Evolutionary conservation across 2,329 filamentous ascomycete species (phyloP).

Genomic region (Pseudogymnoascus sp.): DNA sequence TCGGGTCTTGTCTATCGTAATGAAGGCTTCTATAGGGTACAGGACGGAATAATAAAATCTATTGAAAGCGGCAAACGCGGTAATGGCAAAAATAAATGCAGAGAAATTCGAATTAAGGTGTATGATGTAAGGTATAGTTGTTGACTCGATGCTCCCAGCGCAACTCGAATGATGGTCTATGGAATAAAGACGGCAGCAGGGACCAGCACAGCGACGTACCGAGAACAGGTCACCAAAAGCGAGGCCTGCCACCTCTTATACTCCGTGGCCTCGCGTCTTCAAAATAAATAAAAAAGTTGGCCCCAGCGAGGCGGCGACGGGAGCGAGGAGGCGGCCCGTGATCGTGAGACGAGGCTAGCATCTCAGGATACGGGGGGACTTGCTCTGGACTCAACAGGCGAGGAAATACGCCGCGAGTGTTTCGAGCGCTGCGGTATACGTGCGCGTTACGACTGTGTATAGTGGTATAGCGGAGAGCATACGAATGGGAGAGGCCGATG

Average conservation of each 20-base stretch:
- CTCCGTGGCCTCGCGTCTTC: neutral
- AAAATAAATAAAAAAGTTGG: neutral
- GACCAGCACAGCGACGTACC: neutral
- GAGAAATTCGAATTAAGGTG: conserved; percentile 1
- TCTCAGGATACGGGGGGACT: conserved; percentile 5
- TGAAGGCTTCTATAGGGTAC: neutral
- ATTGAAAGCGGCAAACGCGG: neutral
- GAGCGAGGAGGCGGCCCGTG: conserved; percentile 7
- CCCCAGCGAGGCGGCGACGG: neutral
- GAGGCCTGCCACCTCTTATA: neutral
- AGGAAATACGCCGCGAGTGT: conserved; percentile 3
- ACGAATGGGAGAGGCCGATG: neutral
- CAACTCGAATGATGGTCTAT: conserved; percentile 4
- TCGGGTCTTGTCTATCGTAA: neutral
- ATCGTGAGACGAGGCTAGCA: conserved; percentile 7
- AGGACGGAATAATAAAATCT: neutral
- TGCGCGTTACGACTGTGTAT: neutral
- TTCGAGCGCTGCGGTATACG: conserved; percentile 2
- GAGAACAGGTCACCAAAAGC: neutral
- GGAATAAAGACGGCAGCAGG: neutral
- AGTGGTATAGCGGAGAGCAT: neutral
- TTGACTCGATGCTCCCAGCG: neutral
- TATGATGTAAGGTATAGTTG: neutral
- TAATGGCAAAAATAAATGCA: neutral
- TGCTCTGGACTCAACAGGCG: neutral